A percentile compares a stretch with the other conserved stretches of the same genome.
Evolutionary conservation across 805 yeast species (phyloP).

Genomic region (Sugiyamaella americana): DNA sequence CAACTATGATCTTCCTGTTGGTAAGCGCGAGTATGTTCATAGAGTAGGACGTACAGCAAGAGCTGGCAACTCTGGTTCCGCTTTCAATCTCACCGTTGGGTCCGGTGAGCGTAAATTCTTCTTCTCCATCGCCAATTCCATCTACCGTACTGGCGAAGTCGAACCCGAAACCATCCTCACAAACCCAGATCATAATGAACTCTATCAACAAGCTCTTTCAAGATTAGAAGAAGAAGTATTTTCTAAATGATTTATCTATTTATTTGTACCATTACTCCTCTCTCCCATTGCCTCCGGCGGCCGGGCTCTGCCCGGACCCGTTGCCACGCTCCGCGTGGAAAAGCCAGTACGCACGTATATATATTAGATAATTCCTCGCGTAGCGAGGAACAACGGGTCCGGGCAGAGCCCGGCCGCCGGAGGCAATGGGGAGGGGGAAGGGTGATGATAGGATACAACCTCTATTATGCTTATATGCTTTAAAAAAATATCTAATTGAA

Average conservation of each 20-base stretch:
- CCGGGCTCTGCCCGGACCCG: neutral
- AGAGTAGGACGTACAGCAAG: slow-evolving; percentile 97
- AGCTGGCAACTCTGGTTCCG: slow-evolving; percentile 74
- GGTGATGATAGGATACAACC: too few species aligned
- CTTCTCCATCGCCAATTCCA: slow-evolving; percentile 31
- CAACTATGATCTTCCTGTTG: slow-evolving; percentile 85
- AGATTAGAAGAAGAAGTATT: slow-evolving; percentile 19
- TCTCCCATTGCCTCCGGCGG: neutral
- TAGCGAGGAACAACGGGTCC: too few species aligned
- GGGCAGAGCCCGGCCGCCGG: too few species aligned
- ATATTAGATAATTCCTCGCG: too few species aligned
- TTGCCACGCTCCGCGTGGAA: neutral
- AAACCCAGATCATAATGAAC: slow-evolving; percentile 1
- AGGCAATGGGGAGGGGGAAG: too few species aligned
- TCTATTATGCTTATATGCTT: too few species aligned
- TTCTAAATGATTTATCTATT: slow-evolving; percentile 2
- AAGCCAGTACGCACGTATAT: too few species aligned
- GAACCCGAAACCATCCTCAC: neutral
- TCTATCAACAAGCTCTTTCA: slow-evolving; percentile 18
- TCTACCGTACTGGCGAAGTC: slow-evolving; percentile 24
- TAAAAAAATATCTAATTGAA: too few species aligned
- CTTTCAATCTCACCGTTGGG: slow-evolving; percentile 68
- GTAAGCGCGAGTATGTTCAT: slow-evolving; percentile 89
- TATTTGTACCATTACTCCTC: too few species aligned
- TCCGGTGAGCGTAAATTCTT: slow-evolving; percentile 61